Conservation (phyloP, 2,329 filamentous ascomycete species). For the Paraphaeosphaeria sporulosa region DNA sequence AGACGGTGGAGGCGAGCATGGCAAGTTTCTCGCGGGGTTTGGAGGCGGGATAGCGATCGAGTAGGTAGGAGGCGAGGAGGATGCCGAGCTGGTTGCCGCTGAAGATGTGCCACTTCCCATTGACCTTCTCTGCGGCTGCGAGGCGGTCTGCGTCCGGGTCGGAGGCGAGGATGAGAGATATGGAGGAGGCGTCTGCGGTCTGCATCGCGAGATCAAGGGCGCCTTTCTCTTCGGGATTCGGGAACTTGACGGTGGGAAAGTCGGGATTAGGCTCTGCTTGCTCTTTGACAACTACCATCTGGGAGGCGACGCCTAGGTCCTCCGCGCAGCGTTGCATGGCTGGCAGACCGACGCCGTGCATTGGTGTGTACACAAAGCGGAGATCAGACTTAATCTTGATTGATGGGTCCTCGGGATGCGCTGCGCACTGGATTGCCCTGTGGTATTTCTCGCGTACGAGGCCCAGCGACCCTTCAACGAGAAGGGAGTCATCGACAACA, state of each 20-base stretch:
- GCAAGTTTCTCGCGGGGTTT: conserved; percentile 54
- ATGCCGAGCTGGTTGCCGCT: conserved; percentile 72
- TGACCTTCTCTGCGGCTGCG: conserved; percentile 66
- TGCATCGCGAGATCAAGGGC: conserved; percentile 66
- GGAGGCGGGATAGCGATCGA: conserved; percentile 55
- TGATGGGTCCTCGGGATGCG: conserved; percentile 34
- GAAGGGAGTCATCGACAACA: conserved; percentile 50
- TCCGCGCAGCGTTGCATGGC: conserved; percentile 55
- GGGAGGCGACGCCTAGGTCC: conserved; percentile 49
- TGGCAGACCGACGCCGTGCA: conserved; percentile 63
- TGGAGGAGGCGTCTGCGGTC: conserved; percentile 59
- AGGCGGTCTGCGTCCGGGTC: conserved; percentile 73
- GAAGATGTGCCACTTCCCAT: conserved; percentile 65
- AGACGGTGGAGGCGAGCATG: conserved; percentile 70
- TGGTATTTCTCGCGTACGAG: conserved; percentile 55
- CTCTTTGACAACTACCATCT: conserved; percentile 57
- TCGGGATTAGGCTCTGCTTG: conserved; percentile 68
- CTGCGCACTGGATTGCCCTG: conserved; percentile 52
- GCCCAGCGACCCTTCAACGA: conserved; percentile 53
- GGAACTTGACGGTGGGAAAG: conserved; percentile 70
- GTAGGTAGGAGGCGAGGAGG: conserved; percentile 64
- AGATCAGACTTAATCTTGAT: conserved; percentile 35
- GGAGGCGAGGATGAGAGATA: conserved; percentile 65
- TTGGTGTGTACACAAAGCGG: conserved; percentile 63
- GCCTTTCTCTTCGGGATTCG: conserved; percentile 71